These are phyloP conservation scores for Isoetes engelmannii DNA, from an alignment of 83 land plant species.

Conservation along the genomic window DNA sequence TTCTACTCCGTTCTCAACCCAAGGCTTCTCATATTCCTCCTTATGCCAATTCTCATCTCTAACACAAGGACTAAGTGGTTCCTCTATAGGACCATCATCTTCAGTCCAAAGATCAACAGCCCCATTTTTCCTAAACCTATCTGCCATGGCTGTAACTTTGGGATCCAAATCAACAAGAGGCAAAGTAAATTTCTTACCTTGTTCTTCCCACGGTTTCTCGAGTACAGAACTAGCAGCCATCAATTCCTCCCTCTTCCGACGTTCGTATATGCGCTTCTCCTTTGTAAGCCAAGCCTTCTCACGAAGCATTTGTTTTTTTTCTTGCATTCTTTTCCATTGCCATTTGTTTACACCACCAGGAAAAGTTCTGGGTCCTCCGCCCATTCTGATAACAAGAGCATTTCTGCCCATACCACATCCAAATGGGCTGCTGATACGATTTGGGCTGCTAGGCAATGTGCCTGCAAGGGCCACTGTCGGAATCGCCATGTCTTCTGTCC, in stretches of 20 bases:
- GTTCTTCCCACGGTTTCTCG: constrained; percentile 64
- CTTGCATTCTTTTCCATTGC: constrained; percentile 65
- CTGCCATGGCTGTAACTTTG: constrained; percentile 56
- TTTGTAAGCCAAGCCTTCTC: constrained; percentile 58
- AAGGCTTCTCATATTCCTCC: too few relatives aligned
- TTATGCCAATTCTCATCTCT: too few relatives aligned
- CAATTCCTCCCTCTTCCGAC: constrained; percentile 64
- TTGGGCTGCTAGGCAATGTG: too few relatives aligned
- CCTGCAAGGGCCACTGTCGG: too few relatives aligned
- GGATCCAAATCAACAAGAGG: constrained; percentile 49
- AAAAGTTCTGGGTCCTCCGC: constrained; percentile 60
- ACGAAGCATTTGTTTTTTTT: constrained; percentile 57
- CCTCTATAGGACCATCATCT: constrained; percentile 65
- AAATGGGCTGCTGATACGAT: too few relatives aligned
- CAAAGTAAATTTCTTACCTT: constrained; percentile 37
- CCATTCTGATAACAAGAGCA: too few relatives aligned
- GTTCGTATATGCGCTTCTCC: constrained; percentile 61
- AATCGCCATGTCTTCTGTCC: too few relatives aligned
- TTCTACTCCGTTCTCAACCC: too few relatives aligned
- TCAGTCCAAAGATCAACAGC: constrained; percentile 65
- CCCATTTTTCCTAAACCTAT: constrained; percentile 51
- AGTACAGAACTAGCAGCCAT: constrained; percentile 49
- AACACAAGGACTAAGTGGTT: too few relatives aligned
- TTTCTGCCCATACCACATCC: too few relatives aligned
- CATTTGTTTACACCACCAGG: constrained; percentile 62